Conservation (phyloP, 179 eudicot genomes). For the Corrigiola litoralis region DNA sequence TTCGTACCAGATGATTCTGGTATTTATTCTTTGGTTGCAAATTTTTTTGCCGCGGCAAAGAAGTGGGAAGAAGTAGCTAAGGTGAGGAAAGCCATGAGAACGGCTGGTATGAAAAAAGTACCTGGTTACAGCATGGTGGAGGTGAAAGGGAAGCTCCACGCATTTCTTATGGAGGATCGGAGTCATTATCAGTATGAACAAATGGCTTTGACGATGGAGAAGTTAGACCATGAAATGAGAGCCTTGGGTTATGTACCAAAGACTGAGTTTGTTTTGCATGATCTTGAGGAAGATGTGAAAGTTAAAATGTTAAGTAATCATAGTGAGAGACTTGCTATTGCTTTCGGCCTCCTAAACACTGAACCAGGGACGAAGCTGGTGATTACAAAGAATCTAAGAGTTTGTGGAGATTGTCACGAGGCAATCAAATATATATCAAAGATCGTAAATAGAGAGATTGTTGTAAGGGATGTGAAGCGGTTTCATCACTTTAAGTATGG, state of each 20-base stretch:
- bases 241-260: constrained; percentile 41
- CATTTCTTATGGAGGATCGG: constrained; percentile 69
- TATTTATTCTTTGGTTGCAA: constrained; percentile 52
- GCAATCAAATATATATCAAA: constrained; percentile 43
- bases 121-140: constrained; percentile 75
- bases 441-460: constrained; percentile 40
- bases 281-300: constrained; percentile 51
- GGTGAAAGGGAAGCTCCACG: constrained; percentile 56
- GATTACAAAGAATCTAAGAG: constrained; percentile 51
- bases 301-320: constrained; percentile 38
- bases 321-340: constrained; percentile 52
- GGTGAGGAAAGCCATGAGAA: constrained; percentile 54
- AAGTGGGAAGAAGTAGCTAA: constrained; percentile 65
- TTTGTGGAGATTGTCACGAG: constrained; percentile 54
- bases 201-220: constrained; percentile 36
- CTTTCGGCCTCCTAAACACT: constrained; percentile 43
- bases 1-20: constrained; percentile 61
- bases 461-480: constrained; percentile 52
- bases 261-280: constrained; percentile 48
- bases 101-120: constrained; percentile 50
- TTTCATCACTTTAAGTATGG: constrained; percentile 54
- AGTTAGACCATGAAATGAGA: constrained; percentile 55
- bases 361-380: constrained; percentile 40
- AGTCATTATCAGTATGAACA: constrained; percentile 45
- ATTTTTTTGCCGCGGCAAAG: constrained; percentile 58